These are phyloP conservation scores for Phytopythium sindhum DNA, from an alignment of 352 stramenopile species.

Conservation along the genomic window DNA sequence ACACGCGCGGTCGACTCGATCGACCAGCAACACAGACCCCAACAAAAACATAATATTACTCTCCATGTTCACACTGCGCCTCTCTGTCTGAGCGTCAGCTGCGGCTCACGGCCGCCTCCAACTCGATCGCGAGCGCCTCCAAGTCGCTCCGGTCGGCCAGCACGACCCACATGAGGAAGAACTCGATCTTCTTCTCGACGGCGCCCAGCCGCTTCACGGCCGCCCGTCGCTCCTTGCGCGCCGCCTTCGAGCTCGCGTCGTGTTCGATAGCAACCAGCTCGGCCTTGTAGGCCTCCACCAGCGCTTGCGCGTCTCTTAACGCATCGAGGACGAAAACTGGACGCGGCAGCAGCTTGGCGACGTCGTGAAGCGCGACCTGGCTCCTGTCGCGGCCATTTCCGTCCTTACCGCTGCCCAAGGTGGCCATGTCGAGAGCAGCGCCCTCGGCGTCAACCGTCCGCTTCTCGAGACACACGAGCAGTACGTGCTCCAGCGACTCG, in stretches of 20 bases:
- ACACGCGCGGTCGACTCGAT: background rate
- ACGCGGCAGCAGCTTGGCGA: conserved; percentile 25
- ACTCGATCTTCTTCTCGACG: conserved; percentile 53
- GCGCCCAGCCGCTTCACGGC: conserved; percentile 23
- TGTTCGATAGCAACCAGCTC: conserved; percentile 14
- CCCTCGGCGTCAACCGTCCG: conserved; percentile 12
- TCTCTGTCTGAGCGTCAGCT: no score
- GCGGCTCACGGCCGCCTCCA: conserved; percentile 14
- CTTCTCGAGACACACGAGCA: conserved; percentile 35
- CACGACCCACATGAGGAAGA: conserved; percentile 55
- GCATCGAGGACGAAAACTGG: conserved; percentile 66
- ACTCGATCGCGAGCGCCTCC: conserved; percentile 16
- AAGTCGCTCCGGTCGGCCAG: conserved; percentile 19
- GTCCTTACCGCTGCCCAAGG: background rate
- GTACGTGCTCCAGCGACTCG: conserved; percentile 41
- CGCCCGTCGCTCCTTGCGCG: conserved; percentile 17
- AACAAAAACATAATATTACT: background rate
- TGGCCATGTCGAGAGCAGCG: background rate
- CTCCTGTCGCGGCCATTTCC: conserved; percentile 13
- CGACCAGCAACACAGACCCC: background rate
- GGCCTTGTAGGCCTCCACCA: conserved; percentile 34
- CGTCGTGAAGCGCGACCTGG: conserved; percentile 40
- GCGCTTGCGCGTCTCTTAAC: conserved; percentile 38
- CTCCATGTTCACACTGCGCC: background rate
- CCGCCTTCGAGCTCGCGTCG: conserved; percentile 15